Evolutionary conservation across 192 early-diverging fungal genomes (phyloP).

Genomic region (Mortierella antarctica): DNA sequence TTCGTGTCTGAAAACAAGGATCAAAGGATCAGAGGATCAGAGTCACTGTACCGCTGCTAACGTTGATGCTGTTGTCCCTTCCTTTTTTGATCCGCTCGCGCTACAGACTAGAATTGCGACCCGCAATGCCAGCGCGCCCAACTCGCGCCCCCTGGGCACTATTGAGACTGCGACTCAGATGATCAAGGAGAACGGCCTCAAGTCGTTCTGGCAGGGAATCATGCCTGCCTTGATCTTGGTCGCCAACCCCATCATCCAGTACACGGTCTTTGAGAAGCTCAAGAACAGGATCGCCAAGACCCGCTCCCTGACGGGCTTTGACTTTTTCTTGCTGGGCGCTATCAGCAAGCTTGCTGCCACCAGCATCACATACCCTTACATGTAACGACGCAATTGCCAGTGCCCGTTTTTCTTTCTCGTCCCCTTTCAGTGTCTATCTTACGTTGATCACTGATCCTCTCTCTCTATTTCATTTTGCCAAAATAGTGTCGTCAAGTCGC

Average conservation of each 20-base stretch:
- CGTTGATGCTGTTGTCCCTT: neutral
- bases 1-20: neutral
- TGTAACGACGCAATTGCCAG: slow-evolving; percentile 70
- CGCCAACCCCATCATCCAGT: slow-evolving; percentile 99
- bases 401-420: neutral
- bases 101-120: slow-evolving; percentile 85
- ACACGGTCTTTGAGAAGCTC: slow-evolving; percentile 97
- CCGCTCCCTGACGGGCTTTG: slow-evolving; percentile 75
- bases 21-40: neutral
- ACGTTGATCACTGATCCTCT: neutral
- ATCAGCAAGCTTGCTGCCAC: slow-evolving; percentile 96
- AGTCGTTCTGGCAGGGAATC: slow-evolving; percentile 92
- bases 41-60: neutral
- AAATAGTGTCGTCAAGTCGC: slow-evolving; percentile 89
- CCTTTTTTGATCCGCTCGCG: neutral
- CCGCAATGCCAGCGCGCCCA: slow-evolving; percentile 71
- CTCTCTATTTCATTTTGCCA: neutral
- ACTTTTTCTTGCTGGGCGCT: slow-evolving; percentile 97
- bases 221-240: slow-evolving; percentile 97
- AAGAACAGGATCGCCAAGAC: slow-evolving; percentile 73
- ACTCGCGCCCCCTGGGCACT: slow-evolving; percentile 55
- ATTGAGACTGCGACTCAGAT: slow-evolving; percentile 75
- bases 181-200: slow-evolving; percentile 87
- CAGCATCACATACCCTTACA: slow-evolving; percentile 97
- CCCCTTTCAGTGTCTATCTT: neutral